Conservation (phyloP, 352 stramenopile species). For the Phytophthora sansomeana region DNA sequence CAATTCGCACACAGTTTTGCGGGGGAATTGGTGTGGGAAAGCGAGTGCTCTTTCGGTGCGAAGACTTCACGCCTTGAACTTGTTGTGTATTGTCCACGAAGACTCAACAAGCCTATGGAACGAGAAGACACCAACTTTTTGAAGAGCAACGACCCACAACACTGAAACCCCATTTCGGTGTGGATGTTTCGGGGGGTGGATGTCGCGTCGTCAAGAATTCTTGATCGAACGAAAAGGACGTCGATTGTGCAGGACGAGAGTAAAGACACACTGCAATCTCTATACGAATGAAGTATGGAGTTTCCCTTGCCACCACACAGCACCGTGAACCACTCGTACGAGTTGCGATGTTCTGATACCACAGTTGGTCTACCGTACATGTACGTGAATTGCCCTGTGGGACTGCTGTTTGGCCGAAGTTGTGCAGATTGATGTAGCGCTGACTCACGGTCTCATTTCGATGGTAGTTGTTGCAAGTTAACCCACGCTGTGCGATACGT, state of each 20-base stretch:
- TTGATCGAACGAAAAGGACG: neutral
- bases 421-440: too few species aligned
- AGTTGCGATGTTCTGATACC: too few species aligned
- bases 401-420: too few species aligned
- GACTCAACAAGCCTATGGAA: neutral
- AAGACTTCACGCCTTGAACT: too few species aligned
- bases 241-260: neutral
- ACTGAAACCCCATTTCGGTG: neutral
- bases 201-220: neutral
- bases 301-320: neutral
- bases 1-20: slow-evolving; percentile 7
- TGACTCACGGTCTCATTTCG: slow-evolving; percentile 16
- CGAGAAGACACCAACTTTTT: neutral
- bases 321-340: too few species aligned
- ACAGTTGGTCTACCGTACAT: too few species aligned
- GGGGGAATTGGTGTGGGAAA: slow-evolving; percentile 11
- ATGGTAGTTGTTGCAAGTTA: slow-evolving; percentile 26
- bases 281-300: neutral
- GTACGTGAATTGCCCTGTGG: too few species aligned
- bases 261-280: neutral
- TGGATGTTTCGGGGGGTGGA: neutral
- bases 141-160: neutral
- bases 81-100: too few species aligned
- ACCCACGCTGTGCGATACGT: slow-evolving; percentile 34
- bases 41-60: slow-evolving; percentile 13